A percentile compares a stretch with the other conserved stretches of the same genome.
Conservation (phyloP, 2,329 filamentous ascomycete genomes). For the Aspergillus sp. region DNA sequence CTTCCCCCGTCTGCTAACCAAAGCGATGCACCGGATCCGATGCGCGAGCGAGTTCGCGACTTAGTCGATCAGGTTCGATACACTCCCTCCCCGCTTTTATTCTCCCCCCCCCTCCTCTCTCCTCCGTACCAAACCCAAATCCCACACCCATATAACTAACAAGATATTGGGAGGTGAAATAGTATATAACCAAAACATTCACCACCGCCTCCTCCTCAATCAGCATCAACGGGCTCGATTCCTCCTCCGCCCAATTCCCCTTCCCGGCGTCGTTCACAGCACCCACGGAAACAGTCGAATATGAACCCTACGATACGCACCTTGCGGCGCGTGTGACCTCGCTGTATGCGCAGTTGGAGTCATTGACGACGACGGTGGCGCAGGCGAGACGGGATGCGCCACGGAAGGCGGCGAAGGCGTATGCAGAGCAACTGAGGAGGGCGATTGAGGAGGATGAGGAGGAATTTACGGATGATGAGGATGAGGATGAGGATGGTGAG, state of each 20-base stretch:
- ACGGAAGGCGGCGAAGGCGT: slow-evolving; percentile 38
- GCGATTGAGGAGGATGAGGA: slow-evolving; percentile 41
- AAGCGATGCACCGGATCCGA: slow-evolving; percentile 39
- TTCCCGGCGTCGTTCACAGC: slow-evolving; percentile 35
- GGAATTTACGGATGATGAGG: slow-evolving; percentile 61
- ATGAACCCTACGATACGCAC: slow-evolving; percentile 46
- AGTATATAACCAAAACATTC: slow-evolving; percentile 49
- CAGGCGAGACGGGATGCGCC: slow-evolving; percentile 48
- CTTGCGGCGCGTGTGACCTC: slow-evolving; percentile 44
- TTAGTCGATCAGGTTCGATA: slow-evolving; percentile 40
- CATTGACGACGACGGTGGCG: slow-evolving; percentile 47
- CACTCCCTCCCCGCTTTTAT: not conserved
- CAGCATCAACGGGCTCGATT: slow-evolving; percentile 49
- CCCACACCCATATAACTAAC: slow-evolving; percentile 1
- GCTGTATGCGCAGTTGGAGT: slow-evolving; percentile 49
- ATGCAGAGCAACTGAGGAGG: slow-evolving; percentile 35
- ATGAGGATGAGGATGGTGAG: slow-evolving; percentile 45
- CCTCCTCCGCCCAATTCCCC: slow-evolving; percentile 30
- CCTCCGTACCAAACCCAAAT: not conserved
- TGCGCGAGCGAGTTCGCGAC: slow-evolving; percentile 44
- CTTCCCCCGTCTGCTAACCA: slow-evolving; percentile 46
- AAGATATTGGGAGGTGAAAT: not conserved
- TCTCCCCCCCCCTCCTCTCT: not conserved
- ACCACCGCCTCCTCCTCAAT: slow-evolving; percentile 44
- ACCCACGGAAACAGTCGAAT: slow-evolving; percentile 45